Base-by-base conservation (phyloP, 805 yeast genomes). In the Zygoascus biomembranicola region DNA sequence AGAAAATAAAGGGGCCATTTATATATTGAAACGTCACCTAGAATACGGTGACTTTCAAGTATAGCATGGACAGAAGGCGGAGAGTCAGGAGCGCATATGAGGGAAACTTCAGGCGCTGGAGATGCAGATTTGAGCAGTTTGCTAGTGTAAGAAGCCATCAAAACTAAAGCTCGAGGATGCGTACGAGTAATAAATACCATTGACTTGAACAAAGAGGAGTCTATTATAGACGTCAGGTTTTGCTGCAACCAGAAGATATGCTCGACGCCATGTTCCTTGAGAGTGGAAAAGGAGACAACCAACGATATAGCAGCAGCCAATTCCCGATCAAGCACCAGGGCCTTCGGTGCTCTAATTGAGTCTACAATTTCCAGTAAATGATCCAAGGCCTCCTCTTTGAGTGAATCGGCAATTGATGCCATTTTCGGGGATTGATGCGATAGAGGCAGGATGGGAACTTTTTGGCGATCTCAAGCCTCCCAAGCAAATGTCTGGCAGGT, bases 231-330 rank as follows among this genome's bases (percentile, higher is more conserved):
- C 2, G 48, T 3, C 42, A 61, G 55, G 28, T 59, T 52, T 55
- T 44, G 59, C 54, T 63, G 67, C 20, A 80, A 69, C 79, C 84
- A 80, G 44, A 73, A 67, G 4, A 79, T 72, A 49, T 69, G 70
- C 32, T 70, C 72, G 49, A 84, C 77, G 51, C 81, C 82, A 41
- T 68, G 71, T 41, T 72, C 71, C 59, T 79, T 79, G 32, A 84
- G 70, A 8, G 66, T 63, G 52, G 78, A 74, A 64, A 82, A 83
- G 10, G 84, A 79, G 11, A 82, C 76, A 37, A 83, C 67, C 39
- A 70, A 70, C 62, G 85, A 80, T 53, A 84, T 66, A 11, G 77
- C 62, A 0, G 77, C 68, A 2, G 84, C 72, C 41, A 83, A 62
- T 3, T 66, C 61, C 32, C 70, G 69, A 55, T 83, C 84, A 35